Base-by-base conservation (phyloP, 129 eudicot genomes). In the Kitagawia praeruptora region DNA sequence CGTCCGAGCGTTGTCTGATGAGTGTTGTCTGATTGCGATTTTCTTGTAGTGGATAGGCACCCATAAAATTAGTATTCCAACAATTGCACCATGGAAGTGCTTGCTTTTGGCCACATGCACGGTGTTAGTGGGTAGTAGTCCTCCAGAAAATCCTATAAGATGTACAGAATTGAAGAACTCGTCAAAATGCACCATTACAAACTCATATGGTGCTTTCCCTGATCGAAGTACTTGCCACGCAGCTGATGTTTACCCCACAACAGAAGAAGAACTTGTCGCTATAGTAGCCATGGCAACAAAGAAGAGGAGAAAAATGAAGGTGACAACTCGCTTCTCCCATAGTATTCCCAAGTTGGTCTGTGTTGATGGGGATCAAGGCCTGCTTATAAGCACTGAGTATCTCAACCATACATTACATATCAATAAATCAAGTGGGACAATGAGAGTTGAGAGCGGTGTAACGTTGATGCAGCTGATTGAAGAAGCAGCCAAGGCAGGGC, bases 261-360 rank as follows among this genome's bases (percentile, higher is more conserved):
- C 91, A 3, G 98, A 93, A 77, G 76, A 86, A 40, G 97, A 93
- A 70, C 84, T 93, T 46, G 74, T 91, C 41, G 77, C 89, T 0
- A 41, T 79, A 13, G 93, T 93, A 25, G 89, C 94, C 25, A 49
- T 75, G 0, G 92, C 89, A 45, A 89, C 98, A 10, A 71, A 8
- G 81, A 58, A 34, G 5, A 85, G 71, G 47, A 81, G 77, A 51
- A 93, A 89, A 39, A 86, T 91, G 91, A 88, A 91, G 81, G 91
- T 89, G 23, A 89, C 85, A 23, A 89, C 98, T 2, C 91, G 91
- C 12, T 89, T 58, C 77, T 86, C 92, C 5, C 92, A 91, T 61
- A 91, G 96, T 76, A 91, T 93, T 38, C 97, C 96, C 1, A 91
- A 93, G 85, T 79, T 91, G 78, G 94, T 86, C 18, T 93, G 97